These are phyloP conservation scores for Circinella umbellata DNA, from an alignment of 371 early-diverging fungal genomes.

Conservation along the genomic window DNA sequence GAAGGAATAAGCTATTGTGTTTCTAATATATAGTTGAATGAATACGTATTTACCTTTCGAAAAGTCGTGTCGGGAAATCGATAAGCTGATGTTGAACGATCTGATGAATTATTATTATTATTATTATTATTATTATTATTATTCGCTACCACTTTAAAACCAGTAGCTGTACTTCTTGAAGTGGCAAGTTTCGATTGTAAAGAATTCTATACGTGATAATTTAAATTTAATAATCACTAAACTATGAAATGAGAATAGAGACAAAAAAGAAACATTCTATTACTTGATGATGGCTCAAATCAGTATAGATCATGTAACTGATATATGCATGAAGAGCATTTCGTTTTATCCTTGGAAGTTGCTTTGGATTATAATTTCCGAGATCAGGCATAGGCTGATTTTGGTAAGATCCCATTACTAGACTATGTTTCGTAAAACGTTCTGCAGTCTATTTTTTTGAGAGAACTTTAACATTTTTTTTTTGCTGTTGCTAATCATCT, in stretches of 20 bases:
- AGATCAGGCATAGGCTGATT: background rate
- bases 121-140: slow-evolving; percentile 2
- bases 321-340: slow-evolving; percentile 53
- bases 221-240: background rate
- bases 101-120: background rate
- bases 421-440: slow-evolving; percentile 8
- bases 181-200: background rate
- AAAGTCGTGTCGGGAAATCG: background rate
- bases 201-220: slow-evolving; percentile 10
- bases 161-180: background rate
- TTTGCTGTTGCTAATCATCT: background rate
- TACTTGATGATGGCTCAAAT: slow-evolving; percentile 29
- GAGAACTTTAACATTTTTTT: background rate
- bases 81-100: background rate
- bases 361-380: slow-evolving; percentile 17
- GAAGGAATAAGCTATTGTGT: background rate
- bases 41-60: background rate
- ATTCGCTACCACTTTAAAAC: background rate
- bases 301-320: slow-evolving; percentile 50
- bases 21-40: background rate
- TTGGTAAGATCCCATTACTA: slow-evolving; percentile 15
- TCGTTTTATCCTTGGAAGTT: slow-evolving; percentile 36
- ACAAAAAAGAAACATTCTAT: background rate
- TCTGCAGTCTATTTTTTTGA: background rate
- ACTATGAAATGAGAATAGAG: background rate